Evolutionary conservation across 1,284 basidiomycete genomes (phyloP).

Genomic region (Ceratobasidium sp.): DNA sequence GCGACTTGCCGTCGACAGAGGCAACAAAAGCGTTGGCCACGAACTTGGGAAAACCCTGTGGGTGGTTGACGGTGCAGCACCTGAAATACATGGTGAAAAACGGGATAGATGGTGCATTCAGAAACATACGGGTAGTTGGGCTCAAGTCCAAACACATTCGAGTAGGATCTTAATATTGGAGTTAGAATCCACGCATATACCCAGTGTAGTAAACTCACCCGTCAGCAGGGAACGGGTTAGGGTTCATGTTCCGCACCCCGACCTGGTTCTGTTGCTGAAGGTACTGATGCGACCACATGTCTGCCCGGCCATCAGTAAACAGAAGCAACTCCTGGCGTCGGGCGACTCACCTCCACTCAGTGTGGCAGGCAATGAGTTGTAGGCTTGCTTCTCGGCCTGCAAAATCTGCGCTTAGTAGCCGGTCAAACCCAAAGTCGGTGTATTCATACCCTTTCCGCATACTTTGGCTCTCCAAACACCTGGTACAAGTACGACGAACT

Average conservation of each 20-base stretch:
- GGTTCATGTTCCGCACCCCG: constrained; percentile 25
- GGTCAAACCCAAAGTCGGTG: too few relatives aligned
- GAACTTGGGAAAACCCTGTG: constrained; percentile 70
- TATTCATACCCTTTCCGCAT: constrained; percentile 61
- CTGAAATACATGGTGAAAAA: constrained; percentile 51
- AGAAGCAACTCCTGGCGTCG: background rate
- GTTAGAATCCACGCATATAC: background rate
- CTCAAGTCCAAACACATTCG: constrained; percentile 49
- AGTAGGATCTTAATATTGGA: constrained; percentile 30
- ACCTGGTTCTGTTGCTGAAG: constrained; percentile 41
- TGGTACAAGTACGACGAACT: constrained; percentile 65
- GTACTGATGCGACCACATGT: constrained; percentile 43
- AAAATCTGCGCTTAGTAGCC: background rate
- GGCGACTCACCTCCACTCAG: constrained; percentile 60
- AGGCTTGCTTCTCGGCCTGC: constrained; percentile 69
- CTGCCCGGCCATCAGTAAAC: background rate
- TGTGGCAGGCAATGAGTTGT: constrained; percentile 67
- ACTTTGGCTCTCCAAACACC: constrained; percentile 67
- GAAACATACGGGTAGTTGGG: constrained; percentile 55
- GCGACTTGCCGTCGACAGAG: constrained; percentile 61
- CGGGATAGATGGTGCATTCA: background rate
- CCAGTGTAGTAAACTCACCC: background rate
- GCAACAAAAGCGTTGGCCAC: constrained; percentile 66
- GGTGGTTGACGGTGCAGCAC: constrained; percentile 71
- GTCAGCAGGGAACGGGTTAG: constrained; percentile 41